phyloP scores from a whole-genome alignment of 352 stramenopile species.

The Phytophthora pini region DNA sequence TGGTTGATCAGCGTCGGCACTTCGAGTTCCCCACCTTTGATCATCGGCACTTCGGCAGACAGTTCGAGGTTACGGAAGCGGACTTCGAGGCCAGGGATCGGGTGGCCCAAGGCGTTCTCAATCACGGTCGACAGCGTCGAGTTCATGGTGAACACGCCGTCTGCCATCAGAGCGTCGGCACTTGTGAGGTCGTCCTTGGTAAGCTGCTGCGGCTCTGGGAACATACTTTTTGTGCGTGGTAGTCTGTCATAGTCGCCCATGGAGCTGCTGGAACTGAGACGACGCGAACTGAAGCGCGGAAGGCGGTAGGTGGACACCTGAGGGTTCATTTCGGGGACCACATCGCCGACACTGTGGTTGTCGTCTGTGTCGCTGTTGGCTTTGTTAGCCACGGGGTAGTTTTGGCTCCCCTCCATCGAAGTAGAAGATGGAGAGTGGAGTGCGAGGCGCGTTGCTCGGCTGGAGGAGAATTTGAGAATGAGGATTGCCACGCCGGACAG shows the following conservation, averaged over 20 bases:
- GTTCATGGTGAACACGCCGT: conserved; percentile 61
- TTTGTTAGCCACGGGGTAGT: too few species aligned
- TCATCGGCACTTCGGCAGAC: conserved; percentile 32
- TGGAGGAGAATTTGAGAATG: too few species aligned
- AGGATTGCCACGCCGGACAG: not conserved
- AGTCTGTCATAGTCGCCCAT: conserved; percentile 20
- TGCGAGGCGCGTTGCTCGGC: too few species aligned
- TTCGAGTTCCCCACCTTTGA: conserved; percentile 34
- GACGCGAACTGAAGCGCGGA: conserved; percentile 39
- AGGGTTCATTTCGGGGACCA: too few species aligned
- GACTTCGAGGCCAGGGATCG: conserved; percentile 57
- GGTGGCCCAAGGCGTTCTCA: conserved; percentile 38
- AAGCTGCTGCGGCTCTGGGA: conserved; percentile 31
- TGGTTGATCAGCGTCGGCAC: conserved; percentile 43
- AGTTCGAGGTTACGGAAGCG: conserved; percentile 60
- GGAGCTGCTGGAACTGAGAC: conserved; percentile 15
- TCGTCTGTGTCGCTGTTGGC: too few species aligned
- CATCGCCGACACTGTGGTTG: too few species aligned
- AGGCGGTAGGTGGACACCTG: conserved; percentile 32
- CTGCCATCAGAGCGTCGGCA: conserved; percentile 54
- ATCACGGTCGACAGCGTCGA: conserved; percentile 25
- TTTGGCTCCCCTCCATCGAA: too few species aligned
- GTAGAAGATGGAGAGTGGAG: too few species aligned
- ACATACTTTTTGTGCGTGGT: conserved; percentile 29
- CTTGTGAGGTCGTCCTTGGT: conserved; percentile 43